Evolutionary conservation across 2,329 filamentous ascomycete species (phyloP), one percentile per base, ranked within the genome.

Genomic region (Aspergillus sp.): DNA sequence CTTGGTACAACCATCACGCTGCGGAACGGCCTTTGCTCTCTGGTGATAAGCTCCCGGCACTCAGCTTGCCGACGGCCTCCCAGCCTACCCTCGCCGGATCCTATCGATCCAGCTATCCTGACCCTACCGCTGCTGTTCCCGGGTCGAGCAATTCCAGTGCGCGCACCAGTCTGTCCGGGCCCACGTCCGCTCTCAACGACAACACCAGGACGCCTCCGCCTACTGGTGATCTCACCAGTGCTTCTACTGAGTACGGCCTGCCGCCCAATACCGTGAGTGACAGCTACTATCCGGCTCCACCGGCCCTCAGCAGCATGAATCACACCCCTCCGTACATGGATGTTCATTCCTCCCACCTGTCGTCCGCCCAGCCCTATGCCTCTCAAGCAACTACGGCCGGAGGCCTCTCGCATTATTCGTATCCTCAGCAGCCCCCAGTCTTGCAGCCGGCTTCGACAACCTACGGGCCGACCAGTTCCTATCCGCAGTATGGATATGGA

Each of bases 241-340:
- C 60, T 27, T 57, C 63, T 32, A 50, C 60, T 44, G 65, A 68
- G 45, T 67, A 67, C 46, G 50, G 59, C 38, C 57, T 65, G 12
- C 57, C 60, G 4, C 65, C 57, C 34, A 50, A 64, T 9, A 61
- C 67, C 27, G 57, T 62, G 40, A 63, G 60, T 44, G 66, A 72
- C 38, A 58, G 63, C 33, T 75, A 73, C 53, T 73, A 72, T 55
- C 59, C 62, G 29, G 60, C 56, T 36, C 62, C 64, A n/a, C 61
- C 57, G 34, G 62, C 66, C 45, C 58, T 66, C 51, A 57, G 64
- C 61, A 74, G 66, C 69, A 95, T 96, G 90, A 94, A 94, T 73
- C 84, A 85, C 69, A 78, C 79, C 59, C 80, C 82, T 61, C 76
- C 82, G 57, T 91, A 94, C 59, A 86, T 94, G 83, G 93, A 94